Evolutionary conservation across 164 flowering plant genomes (phyloP).

Genomic region (Chimonanthus praecox): DNA sequence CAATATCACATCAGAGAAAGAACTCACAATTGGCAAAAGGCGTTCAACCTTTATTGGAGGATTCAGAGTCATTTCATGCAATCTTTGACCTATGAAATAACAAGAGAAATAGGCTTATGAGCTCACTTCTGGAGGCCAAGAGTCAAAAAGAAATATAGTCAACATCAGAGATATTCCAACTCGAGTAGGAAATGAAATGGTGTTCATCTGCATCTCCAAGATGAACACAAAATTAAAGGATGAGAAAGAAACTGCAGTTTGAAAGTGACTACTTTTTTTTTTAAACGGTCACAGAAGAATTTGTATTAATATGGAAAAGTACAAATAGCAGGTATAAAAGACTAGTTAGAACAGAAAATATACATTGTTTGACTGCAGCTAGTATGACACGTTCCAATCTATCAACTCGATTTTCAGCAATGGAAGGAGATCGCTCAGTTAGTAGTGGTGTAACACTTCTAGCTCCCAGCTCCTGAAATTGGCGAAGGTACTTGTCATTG

Average conservation of each 20-base stretch:
- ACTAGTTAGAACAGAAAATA: conserved; percentile 3
- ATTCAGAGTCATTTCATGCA: conserved; percentile 80
- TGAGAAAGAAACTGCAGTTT: background rate
- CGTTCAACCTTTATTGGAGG: conserved; percentile 50
- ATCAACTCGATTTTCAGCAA: conserved; percentile 73
- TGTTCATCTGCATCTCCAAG: background rate
- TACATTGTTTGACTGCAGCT: conserved; percentile 90
- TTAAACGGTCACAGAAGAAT: no score
- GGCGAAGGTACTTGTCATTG: background rate
- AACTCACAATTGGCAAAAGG: conserved; percentile 66
- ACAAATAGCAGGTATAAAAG: no score
- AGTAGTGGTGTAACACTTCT: conserved; percentile 78
- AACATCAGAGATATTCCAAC: background rate
- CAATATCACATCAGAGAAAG: background rate
- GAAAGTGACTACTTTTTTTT: background rate
- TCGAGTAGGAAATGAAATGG: background rate
- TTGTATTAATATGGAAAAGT: no score
- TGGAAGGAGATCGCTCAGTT: conserved; percentile 75
- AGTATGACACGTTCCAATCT: conserved; percentile 71
- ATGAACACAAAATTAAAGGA: background rate
- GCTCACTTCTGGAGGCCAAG: background rate
- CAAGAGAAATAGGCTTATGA: background rate
- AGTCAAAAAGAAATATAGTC: background rate
- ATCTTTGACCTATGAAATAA: conserved; percentile 62
- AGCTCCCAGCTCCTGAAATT: conserved; percentile 81